Conservation (phyloP, 768 basidiomycete genomes). For the Auricularia cornea region DNA sequence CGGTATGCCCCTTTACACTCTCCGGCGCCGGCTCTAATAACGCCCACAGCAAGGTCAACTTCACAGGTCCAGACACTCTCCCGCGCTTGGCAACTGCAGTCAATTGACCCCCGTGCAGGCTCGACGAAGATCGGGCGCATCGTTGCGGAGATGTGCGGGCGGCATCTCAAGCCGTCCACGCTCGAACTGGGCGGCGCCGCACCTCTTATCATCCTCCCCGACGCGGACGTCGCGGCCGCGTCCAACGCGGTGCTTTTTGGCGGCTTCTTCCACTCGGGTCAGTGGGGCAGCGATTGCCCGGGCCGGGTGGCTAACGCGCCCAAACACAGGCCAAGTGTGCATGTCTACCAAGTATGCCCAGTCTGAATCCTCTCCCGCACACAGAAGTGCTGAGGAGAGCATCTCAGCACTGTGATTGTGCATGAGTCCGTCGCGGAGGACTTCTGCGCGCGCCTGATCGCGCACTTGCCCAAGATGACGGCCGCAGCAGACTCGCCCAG, state of each 20-base stretch:
- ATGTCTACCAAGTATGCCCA: background rate
- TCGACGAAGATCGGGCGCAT: conserved; percentile 22
- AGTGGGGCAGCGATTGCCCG: background rate
- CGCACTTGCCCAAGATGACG: conserved; percentile 3
- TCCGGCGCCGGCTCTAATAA: background rate
- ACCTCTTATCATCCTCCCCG: background rate
- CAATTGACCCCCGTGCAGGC: conserved; percentile 9
- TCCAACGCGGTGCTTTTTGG: background rate
- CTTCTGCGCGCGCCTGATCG: conserved; percentile 8
- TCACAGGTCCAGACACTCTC: conserved; percentile 13
- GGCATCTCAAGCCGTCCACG: conserved; percentile 26
- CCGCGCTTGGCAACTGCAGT: no score
- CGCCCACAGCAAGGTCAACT: conserved; percentile 18
- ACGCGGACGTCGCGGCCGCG: background rate
- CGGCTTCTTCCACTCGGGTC: background rate
- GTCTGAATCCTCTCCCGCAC: background rate
- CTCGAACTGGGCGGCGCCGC: background rate
- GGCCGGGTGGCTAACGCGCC: background rate
- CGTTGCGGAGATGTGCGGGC: conserved; percentile 24
- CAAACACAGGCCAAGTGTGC: background rate
- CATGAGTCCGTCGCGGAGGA: conserved; percentile 17
- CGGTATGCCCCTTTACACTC: conserved; percentile 11
- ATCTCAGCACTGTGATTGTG: background rate
- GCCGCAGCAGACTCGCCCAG: background rate
- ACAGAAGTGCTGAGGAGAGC: no score